phyloP scores from a whole-genome alignment of 352 stramenopile genomes.

The Globisporangium cylindrosporum region DNA sequence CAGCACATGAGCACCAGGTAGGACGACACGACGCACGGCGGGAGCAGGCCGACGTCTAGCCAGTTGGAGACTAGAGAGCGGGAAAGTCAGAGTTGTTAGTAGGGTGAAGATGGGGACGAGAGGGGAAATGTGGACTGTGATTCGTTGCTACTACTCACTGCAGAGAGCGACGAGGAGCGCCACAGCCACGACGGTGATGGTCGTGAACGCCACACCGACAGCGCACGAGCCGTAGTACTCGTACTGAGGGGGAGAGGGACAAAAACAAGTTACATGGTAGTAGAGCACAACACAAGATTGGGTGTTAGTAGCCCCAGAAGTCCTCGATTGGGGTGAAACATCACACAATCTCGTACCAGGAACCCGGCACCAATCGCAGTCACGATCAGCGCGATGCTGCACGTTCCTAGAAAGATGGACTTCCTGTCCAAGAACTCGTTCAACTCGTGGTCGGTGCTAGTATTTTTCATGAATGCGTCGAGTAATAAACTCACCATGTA shows the following conservation, averaged over 20 bases:
- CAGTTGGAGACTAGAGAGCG: slow-evolving; percentile 48
- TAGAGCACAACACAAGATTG: too few relatives aligned
- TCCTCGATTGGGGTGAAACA: too few relatives aligned
- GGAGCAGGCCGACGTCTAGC: slow-evolving; percentile 73
- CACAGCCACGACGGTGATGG: slow-evolving; percentile 81
- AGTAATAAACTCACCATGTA: neutral
- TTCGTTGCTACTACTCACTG: slow-evolving; percentile 5
- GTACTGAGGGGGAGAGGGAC: slow-evolving; percentile 53
- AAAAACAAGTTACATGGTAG: neutral
- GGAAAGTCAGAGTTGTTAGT: neutral
- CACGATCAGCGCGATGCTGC: slow-evolving; percentile 60
- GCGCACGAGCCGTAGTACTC: slow-evolving; percentile 84
- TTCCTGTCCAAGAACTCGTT: slow-evolving; percentile 22
- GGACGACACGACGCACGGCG: slow-evolving; percentile 64
- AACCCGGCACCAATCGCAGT: slow-evolving; percentile 36
- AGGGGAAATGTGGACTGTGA: neutral
- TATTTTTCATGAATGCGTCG: too few relatives aligned
- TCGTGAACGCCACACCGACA: slow-evolving; percentile 75
- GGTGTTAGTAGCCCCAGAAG: too few relatives aligned
- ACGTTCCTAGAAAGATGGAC: slow-evolving; percentile 57
- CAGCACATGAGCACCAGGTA: slow-evolving; percentile 80
- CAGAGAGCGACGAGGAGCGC: slow-evolving; percentile 65
- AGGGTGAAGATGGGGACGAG: neutral
- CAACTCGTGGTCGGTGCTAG: neutral
- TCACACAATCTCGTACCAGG: slow-evolving; percentile 30